These are phyloP conservation scores for Aureobasidium sp. DNA, from an alignment of 2,329 filamentous ascomycete species.

Conservation along the genomic window DNA sequence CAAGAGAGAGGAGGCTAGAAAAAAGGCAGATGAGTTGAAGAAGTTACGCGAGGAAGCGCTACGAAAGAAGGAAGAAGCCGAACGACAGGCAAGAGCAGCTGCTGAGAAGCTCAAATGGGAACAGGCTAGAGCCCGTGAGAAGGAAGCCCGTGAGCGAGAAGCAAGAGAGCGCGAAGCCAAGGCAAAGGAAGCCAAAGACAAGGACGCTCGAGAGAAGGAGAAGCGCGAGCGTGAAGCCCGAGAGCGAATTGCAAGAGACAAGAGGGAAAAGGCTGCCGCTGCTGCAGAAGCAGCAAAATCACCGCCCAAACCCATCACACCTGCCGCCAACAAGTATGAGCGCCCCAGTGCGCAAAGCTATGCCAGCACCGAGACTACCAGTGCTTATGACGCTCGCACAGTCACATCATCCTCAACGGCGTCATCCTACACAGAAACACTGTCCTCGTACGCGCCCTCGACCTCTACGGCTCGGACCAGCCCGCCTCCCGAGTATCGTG, in stretches of 20 bases:
- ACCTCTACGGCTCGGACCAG: conserved; percentile 76
- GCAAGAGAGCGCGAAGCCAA: conserved; percentile 38
- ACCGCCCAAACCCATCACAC: conserved; percentile 14
- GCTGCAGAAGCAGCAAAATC: conserved; percentile 18
- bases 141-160: conserved; percentile 40
- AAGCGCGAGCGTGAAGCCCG: conserved; percentile 27
- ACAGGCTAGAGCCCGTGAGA: conserved; percentile 39
- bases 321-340: conserved; percentile 32
- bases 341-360: conserved; percentile 48
- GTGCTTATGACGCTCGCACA: conserved; percentile 23
- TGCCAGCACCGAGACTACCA: conserved; percentile 53
- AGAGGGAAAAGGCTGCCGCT: conserved; percentile 27
- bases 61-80: conserved; percentile 36
- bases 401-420: conserved; percentile 50
- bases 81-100: conserved; percentile 35
- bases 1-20: conserved; percentile 53
- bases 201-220: conserved; percentile 33
- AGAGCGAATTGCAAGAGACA: conserved; percentile 34
- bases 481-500: conserved; percentile 68
- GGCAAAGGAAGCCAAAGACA: conserved; percentile 31
- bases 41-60: conserved; percentile 51
- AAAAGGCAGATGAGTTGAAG: conserved; percentile 48
- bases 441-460: conserved; percentile 60
- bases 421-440: conserved; percentile 19
- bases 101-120: conserved; percentile 45